Evolutionary conservation across 1,284 basidiomycete genomes (phyloP).

Genomic region (Ceratobasidium papillatum): DNA sequence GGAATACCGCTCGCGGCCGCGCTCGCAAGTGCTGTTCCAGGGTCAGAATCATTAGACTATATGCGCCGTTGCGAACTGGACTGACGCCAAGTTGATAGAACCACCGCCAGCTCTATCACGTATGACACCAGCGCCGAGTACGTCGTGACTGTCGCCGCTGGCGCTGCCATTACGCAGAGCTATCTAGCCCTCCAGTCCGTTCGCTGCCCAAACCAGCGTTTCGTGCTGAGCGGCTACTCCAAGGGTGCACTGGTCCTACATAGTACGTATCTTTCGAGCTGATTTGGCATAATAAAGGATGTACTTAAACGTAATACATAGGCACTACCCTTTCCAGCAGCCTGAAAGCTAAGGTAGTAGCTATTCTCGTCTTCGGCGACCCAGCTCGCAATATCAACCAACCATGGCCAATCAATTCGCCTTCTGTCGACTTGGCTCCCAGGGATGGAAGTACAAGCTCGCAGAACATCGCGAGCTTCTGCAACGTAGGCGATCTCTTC

Average conservation of each 20-base stretch:
- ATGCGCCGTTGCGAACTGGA: too few species aligned
- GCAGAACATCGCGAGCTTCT: constrained; percentile 37
- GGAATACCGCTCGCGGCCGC: not conserved
- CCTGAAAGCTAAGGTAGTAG: not conserved
- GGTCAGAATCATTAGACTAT: not conserved
- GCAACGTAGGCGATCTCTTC: constrained; percentile 23
- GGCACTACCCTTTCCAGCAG: not conserved
- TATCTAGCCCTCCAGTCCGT: constrained; percentile 1
- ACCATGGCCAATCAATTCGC: constrained; percentile 30
- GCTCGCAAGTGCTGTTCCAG: constrained; percentile 17
- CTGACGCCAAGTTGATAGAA: not conserved
- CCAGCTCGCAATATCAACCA: constrained; percentile 2
- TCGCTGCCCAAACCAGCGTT: constrained; percentile 15
- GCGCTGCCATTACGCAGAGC: constrained; percentile 4
- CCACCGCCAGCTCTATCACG: not conserved
- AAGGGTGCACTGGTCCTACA: constrained; percentile 20
- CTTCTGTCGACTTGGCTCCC: constrained; percentile 32
- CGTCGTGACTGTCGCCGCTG: constrained; percentile 3
- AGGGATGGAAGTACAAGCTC: constrained; percentile 27
- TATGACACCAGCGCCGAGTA: constrained; percentile 32
- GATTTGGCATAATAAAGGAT: not conserved
- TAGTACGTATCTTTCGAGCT: not conserved
- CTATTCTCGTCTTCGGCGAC: constrained; percentile 28
- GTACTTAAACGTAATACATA: not conserved
- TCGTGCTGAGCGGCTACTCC: constrained; percentile 26